Conservation (phyloP, 2,329 filamentous ascomycete species). For the Saccharata proteae region DNA sequence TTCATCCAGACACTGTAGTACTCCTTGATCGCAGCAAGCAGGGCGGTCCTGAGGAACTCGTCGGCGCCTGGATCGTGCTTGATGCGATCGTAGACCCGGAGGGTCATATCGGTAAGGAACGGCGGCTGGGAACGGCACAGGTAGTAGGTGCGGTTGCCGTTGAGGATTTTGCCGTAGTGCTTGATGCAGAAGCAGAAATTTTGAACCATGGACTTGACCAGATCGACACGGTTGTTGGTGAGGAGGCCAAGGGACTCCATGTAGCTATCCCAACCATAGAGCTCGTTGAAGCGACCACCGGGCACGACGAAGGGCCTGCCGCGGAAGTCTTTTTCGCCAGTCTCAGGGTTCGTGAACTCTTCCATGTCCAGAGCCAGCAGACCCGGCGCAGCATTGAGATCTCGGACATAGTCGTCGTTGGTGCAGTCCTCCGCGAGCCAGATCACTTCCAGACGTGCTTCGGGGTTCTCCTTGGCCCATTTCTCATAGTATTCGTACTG, state of each 20-base stretch:
- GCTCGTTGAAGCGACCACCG: conserved; percentile 91
- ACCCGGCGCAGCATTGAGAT: conserved; percentile 78
- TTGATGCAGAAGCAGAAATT: conserved; percentile 98
- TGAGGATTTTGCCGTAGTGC: conserved; percentile 96
- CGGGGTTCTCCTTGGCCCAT: conserved; percentile 65
- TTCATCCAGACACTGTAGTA: conserved; percentile 81
- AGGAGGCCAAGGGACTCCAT: conserved; percentile 91
- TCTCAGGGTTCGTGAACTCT: conserved; percentile 51
- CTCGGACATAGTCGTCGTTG: conserved; percentile 67
- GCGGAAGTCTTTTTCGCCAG: conserved; percentile 56
- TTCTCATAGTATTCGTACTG: conserved; percentile 82
- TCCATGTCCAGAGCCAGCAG: conserved; percentile 85
- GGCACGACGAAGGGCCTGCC: conserved; percentile 95
- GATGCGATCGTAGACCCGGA: conserved; percentile 88
- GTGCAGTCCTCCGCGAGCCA: conserved; percentile 60
- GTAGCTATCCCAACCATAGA: conserved; percentile 99
- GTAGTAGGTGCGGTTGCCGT: conserved; percentile 94
- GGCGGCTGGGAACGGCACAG: conserved; percentile 88
- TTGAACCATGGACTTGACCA: conserved; percentile 87
- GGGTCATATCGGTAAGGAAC: conserved; percentile 93
- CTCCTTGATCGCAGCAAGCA: conserved; percentile 91
- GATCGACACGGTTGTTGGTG: conserved; percentile 69
- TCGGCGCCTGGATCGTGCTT: conserved; percentile 68
- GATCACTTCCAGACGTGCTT: conserved; percentile 78
- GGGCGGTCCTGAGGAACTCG: conserved; percentile 69